phyloP scores from a whole-genome alignment of 2,329 filamentous ascomycete species.

The Scytalidium sp. region DNA sequence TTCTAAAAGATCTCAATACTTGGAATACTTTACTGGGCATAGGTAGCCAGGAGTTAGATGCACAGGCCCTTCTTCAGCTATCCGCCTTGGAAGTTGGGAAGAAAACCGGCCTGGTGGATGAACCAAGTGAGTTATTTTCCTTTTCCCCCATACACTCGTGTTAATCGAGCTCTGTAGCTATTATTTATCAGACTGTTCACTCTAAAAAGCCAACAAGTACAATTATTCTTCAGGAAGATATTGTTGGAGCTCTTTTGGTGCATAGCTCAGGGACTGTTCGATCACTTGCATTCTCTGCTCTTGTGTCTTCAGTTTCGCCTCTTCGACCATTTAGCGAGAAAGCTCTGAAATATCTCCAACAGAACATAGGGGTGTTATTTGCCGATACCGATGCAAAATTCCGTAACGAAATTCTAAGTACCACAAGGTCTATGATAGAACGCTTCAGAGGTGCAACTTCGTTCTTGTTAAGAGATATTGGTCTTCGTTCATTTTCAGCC shows the following conservation, averaged over 20 bases:
- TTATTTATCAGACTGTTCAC: conserved; percentile 29
- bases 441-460: conserved; percentile 67
- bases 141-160: conserved; percentile 6
- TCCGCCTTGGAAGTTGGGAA: conserved; percentile 70
- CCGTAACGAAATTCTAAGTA: conserved; percentile 74
- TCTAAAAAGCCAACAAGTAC: conserved; percentile 27
- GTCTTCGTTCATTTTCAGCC: conserved; percentile 12
- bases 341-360: conserved; percentile 60
- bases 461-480: conserved; percentile 42
- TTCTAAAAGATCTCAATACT: conserved; percentile 57
- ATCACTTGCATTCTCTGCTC: conserved; percentile 75
- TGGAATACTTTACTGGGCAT: conserved; percentile 44
- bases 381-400: conserved; percentile 85
- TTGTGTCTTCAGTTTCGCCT: conserved; percentile 72
- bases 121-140: conserved; percentile 48
- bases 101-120: conserved; percentile 66
- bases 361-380: conserved; percentile 68
- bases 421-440: conserved; percentile 73
- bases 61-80: conserved; percentile 58
- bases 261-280: conserved; percentile 64
- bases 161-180: conserved; percentile 12
- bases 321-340: conserved; percentile 67
- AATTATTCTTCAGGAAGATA: conserved; percentile 35
- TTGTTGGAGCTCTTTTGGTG: conserved; percentile 50
- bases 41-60: conserved; percentile 43